phyloP scores from a whole-genome alignment of 176 grass and related monocot species.

The Ampelocalamus luodianensis region DNA sequence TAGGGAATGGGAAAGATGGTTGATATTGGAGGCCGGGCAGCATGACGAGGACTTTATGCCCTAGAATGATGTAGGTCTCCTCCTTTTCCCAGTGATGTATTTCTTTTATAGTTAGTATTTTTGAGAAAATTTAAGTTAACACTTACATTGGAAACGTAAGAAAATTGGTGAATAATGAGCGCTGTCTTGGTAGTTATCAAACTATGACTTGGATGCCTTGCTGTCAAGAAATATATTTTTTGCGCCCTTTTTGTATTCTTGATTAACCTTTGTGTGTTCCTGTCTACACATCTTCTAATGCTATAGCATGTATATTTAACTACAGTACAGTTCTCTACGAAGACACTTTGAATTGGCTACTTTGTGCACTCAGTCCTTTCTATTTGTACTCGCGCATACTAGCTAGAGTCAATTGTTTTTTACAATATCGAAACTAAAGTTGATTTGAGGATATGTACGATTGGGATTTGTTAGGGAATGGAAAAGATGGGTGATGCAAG shows the following conservation, averaged over 20 bases:
- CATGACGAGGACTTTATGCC: conserved; percentile 58
- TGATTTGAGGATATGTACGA: conserved; percentile 53
- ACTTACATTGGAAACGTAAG: not conserved
- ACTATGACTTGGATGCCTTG: not conserved
- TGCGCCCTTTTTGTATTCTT: not conserved
- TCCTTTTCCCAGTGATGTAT: conserved; percentile 39
- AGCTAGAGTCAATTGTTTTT: conserved; percentile 25
- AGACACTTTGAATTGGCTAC: not conserved
- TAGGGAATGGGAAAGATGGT: conserved; percentile 97
- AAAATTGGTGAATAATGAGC: not conserved
- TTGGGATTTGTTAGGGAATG: conserved; percentile 74
- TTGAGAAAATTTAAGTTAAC: not conserved
- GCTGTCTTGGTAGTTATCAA: not conserved
- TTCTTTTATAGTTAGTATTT: conserved; percentile 19
- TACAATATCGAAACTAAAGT: conserved; percentile 32
- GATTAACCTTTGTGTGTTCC: not conserved
- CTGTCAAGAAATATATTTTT: not conserved
- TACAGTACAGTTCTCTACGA: not conserved
- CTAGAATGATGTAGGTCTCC: conserved; percentile 82
- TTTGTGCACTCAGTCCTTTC: not conserved
- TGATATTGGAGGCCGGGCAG: conserved; percentile 71
- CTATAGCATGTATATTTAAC: not conserved
- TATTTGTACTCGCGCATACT: not conserved
- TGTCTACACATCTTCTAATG: not conserved
- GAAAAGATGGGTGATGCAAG: conserved; percentile 78